Evolutionary conservation across 2,329 filamentous ascomycete genomes (phyloP), one percentile per base, ranked within the genome.

Genomic region (Aschersonia sp.): DNA sequence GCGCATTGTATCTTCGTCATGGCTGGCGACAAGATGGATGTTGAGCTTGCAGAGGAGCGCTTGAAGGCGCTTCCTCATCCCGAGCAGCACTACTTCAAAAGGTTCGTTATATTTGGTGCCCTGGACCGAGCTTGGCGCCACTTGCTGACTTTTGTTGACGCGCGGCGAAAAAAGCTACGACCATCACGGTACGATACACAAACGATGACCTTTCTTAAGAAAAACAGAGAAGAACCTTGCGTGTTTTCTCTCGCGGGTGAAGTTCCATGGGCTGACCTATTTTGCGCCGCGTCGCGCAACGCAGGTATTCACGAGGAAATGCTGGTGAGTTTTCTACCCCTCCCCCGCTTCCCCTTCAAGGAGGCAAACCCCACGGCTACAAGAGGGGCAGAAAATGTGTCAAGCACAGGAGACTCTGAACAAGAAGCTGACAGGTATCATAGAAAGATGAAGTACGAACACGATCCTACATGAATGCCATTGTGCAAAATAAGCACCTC

Each of bases 71-170:
- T 95, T 77, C 84, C 86, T 64, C 89, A 95, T 71, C 92, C 89
- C 54, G 92, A 98, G 75, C 88, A 94, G 67, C 92, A 97, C 69
- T 98, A 97, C 75, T 97, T 97, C 74, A 97, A 95, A 72, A 95
- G 88, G 89, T 94, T 51, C 53, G 58, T 64, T 50, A 41, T 42
- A 22, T 22, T 22, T 22, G 22, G 2, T 37, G 35, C 30, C 42
- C n/a, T 30, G 22, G 6, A 31, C 42, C 30, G 22, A 8, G 8
- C 22, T 8, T 29, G 22, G 14, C 42, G 30, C 22, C 22, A 29
- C 42, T 30, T 30, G 6, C 29, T 31, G 31, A 22, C 32, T 41
- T 8, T 12, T 42, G 30, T 45, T 45, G 43, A 48, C 42, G 8
- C 2, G 2, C n/a, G 31, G 37, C 8, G 5, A 14, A 42, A 65